phyloP scores from a whole-genome alignment of 2,329 filamentous ascomycete genomes.

The Dothidotthia symphoricarpi region DNA sequence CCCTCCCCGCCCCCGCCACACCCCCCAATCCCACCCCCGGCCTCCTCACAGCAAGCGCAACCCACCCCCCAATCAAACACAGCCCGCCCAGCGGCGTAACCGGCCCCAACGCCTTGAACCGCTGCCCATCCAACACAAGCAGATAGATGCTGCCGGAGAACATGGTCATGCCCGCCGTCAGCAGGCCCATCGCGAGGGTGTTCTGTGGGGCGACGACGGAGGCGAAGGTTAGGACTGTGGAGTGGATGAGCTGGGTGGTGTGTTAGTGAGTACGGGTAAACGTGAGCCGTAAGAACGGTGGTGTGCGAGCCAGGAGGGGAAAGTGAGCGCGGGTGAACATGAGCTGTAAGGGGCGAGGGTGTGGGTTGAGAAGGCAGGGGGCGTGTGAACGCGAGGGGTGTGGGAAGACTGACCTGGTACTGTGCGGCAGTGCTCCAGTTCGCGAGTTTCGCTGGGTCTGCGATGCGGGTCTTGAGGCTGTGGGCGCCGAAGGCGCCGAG shows the following conservation, averaged over 20 bases:
- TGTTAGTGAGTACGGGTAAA: conserved; percentile 2
- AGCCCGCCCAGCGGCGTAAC: conserved; percentile 65
- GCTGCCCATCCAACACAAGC: conserved; percentile 60
- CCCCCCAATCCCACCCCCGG: no score
- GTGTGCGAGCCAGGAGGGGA: conserved; percentile 2
- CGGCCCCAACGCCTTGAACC: conserved; percentile 60
- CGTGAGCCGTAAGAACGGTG: no score
- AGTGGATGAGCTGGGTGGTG: conserved; percentile 64
- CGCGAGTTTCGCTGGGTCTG: conserved; percentile 58
- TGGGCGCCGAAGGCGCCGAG: conserved; percentile 68
- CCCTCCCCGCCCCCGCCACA: no score
- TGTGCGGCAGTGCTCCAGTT: conserved; percentile 66
- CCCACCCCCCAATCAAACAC: conserved; percentile 65
- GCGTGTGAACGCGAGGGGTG: no score
- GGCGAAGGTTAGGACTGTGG: conserved; percentile 58
- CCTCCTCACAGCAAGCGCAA: conserved; percentile 47
- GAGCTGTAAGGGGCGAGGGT: no score
- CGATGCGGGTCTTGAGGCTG: conserved; percentile 61
- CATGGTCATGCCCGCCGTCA: conserved; percentile 65
- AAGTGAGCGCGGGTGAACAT: not conserved
- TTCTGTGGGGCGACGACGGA: conserved; percentile 54
- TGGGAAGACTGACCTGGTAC: conserved; percentile 55
- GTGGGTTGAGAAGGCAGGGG: no score
- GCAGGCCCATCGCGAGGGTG: conserved; percentile 57
- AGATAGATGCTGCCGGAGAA: conserved; percentile 67